Evolutionary conservation across 495 filamentous ascomycete species (phyloP).

Genomic region (Annulohypoxylon maeteangense): DNA sequence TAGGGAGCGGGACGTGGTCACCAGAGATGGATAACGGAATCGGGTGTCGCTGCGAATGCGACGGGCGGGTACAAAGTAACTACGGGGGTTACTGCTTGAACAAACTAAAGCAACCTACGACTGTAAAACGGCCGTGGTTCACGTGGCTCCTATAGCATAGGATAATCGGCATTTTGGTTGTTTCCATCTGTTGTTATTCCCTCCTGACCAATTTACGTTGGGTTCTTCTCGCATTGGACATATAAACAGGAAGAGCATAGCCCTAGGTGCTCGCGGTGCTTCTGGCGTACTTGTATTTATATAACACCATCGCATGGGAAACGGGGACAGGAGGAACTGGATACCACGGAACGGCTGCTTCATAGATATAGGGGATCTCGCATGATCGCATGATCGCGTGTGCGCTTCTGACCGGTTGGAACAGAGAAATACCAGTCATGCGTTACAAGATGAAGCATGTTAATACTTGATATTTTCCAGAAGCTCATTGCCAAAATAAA

Average conservation of each 20-base stretch:
- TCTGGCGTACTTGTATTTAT: slow-evolving; percentile 41
- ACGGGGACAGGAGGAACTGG: slow-evolving; percentile 28
- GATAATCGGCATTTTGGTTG: slow-evolving; percentile 16
- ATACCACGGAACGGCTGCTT: slow-evolving; percentile 34
- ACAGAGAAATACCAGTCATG: background rate
- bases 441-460: background rate
- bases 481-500: background rate
- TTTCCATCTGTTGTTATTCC: slow-evolving; percentile 30
- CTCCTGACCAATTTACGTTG: slow-evolving; percentile 17
- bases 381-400: slow-evolving; percentile 11
- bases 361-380: slow-evolving; percentile 20
- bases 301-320: slow-evolving; percentile 35
- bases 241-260: slow-evolving; percentile 36
- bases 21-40: slow-evolving; percentile 44
- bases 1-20: slow-evolving; percentile 39
- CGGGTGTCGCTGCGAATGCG: slow-evolving; percentile 49
- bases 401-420: slow-evolving; percentile 12
- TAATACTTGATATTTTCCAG: background rate
- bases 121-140: slow-evolving; percentile 43
- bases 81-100: slow-evolving; percentile 40
- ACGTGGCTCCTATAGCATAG: slow-evolving; percentile 35
- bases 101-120: slow-evolving; percentile 45
- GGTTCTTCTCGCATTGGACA: slow-evolving; percentile 18
- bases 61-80: slow-evolving; percentile 34
- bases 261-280: slow-evolving; percentile 39